These are phyloP conservation scores for Ogataea philodendri DNA, from an alignment of 805 yeast species.

Conservation along the genomic window DNA sequence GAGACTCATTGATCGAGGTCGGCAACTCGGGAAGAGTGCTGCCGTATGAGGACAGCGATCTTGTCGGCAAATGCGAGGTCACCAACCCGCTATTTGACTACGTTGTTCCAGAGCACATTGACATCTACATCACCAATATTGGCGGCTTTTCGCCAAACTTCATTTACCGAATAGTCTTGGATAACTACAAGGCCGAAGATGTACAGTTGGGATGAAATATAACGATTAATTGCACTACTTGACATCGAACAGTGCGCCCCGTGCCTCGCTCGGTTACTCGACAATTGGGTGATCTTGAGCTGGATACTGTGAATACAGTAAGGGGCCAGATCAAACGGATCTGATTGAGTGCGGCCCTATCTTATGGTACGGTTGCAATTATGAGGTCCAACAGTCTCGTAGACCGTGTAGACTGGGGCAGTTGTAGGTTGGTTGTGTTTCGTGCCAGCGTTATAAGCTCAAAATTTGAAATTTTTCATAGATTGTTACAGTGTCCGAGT, in stretches of 20 bases:
- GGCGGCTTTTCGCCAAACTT: constrained; percentile 98
- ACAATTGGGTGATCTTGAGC: constrained; percentile 52
- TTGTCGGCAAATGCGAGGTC: constrained; percentile 73
- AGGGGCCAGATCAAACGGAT: constrained; percentile 48
- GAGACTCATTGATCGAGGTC: constrained; percentile 80
- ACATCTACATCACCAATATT: constrained; percentile 88
- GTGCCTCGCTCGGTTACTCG: constrained; percentile 61
- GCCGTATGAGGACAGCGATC: constrained; percentile 64
- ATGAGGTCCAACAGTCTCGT: constrained; percentile 33
- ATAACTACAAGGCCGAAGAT: constrained; percentile 87
- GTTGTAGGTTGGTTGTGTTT: background rate
- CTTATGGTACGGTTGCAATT: constrained; percentile 41
- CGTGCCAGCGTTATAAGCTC: no score
- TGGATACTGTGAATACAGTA: constrained; percentile 45
- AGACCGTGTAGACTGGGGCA: background rate
- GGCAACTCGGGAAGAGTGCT: constrained; percentile 91
- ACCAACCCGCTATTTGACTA: constrained; percentile 89
- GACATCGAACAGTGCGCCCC: constrained; percentile 38
- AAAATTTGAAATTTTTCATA: background rate
- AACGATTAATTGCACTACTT: constrained; percentile 4
- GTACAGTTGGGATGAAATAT: constrained; percentile 48
- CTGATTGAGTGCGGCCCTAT: constrained; percentile 61
- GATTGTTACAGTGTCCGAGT: constrained; percentile 64
- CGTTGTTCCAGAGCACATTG: constrained; percentile 90
- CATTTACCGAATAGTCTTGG: constrained; percentile 91